Evolutionary conservation across 2,329 filamentous ascomycete species (phyloP), one percentile per base, ranked within the genome.

Genomic region (Penicillium sp.): DNA sequence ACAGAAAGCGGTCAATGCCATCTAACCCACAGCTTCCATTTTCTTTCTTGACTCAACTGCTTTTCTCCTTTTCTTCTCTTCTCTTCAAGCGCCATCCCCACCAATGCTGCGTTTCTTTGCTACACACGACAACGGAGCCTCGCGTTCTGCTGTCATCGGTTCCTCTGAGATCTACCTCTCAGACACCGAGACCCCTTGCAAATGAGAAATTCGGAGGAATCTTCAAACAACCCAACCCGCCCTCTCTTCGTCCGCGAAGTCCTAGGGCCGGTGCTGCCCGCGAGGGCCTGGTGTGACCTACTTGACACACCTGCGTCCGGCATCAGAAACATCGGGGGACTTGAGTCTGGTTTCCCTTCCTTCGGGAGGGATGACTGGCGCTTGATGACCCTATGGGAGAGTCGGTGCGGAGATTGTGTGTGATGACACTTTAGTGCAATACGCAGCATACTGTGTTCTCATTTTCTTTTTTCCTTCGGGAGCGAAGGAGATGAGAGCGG

Each of bases 201-300:
- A 92, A 92, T 93, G 91, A 92, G 91, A 95, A 95, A 95, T 94
- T 95, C 91, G 91, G 92, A 95, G 92, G 90, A 95, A 88, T 93
- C 90, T 93, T 92, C 91, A 92, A 77, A 57, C 74, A 64, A 65
- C 59, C 80, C 75, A 78, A 77, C 79, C 79, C 75, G 74, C 77
- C 73, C 75, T 74, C 73, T 71, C 68, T 68, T 68, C 70, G 63
- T 65, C 65, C 61, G 61, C 48, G 54, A 61, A 60, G 43, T 38
- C 48, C 55, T 59, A 66, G 70, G 53, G 53, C 70, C 71, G 77
- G 77, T 79, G 70, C 91, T 91, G 89, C 90, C 89, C 87, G 90
- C 85, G 84, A 94, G 90, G 91, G 90, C 85, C 89, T 89, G 86
- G 86, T 90, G 90, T 90, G 89, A 91, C 77, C 76, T 79, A 70